These are phyloP conservation scores for Metschnikowia shivogae DNA, from an alignment of 805 yeast genomes.

Conservation along the genomic window DNA sequence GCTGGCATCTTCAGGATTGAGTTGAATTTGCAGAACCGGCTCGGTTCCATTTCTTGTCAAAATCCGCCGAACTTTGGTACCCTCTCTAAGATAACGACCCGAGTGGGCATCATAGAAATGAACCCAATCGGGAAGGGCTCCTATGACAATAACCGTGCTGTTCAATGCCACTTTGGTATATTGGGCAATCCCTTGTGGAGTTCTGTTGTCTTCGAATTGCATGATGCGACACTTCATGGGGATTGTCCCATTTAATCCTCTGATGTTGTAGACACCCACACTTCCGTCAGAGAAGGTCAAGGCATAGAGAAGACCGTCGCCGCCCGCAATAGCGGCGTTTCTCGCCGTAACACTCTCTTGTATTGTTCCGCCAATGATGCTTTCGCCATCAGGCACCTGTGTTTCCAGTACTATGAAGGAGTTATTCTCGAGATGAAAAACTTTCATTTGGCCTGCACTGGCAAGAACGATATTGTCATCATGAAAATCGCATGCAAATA, in stretches of 20 bases:
- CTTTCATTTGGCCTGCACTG: slow-evolving; percentile 19
- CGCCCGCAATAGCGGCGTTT: slow-evolving; percentile 29
- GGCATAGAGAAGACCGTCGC: slow-evolving; percentile 39
- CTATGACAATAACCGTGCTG: slow-evolving; percentile 26
- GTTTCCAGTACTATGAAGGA: slow-evolving; percentile 3
- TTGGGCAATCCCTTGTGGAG: slow-evolving; percentile 21
- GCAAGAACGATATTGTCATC: slow-evolving; percentile 27
- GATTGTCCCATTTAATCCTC: slow-evolving; percentile 21
- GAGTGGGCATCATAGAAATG: slow-evolving; percentile 20
- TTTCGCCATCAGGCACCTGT: slow-evolving; percentile 12
- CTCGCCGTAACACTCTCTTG: slow-evolving; percentile 11
- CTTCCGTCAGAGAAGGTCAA: slow-evolving; percentile 38
- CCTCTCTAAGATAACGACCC: slow-evolving; percentile 18
- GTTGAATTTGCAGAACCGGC: slow-evolving; percentile 16
- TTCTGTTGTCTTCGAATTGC: slow-evolving; percentile 17
- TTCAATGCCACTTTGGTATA: slow-evolving; percentile 32
- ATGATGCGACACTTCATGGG: slow-evolving; percentile 12
- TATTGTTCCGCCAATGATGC: slow-evolving; percentile 15
- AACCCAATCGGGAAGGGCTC: slow-evolving; percentile 18
- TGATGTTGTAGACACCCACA: slow-evolving; percentile 41
- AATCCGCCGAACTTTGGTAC: slow-evolving; percentile 13
- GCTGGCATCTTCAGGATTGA: slow-evolving; percentile 13
- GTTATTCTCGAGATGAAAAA: slow-evolving; percentile 18
- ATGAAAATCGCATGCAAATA: slow-evolving; percentile 30
- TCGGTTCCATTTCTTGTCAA: slow-evolving; percentile 12